Base-by-base conservation (phyloP, 441 rosid species). In the Syzygium malaccense region DNA sequence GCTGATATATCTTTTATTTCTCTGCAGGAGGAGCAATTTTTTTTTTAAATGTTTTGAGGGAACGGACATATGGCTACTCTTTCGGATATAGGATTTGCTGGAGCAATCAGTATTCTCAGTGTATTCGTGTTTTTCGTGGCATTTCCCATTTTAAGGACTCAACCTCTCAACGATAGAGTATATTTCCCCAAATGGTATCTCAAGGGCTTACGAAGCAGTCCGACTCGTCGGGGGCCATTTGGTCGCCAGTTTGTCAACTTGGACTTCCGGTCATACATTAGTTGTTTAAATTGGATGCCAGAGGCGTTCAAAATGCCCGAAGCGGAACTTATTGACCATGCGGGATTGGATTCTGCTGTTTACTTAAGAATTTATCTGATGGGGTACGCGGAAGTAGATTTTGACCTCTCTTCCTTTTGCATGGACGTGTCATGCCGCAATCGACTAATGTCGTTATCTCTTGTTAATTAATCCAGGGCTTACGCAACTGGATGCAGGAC, bases 281-380 rank as follows among this genome's bases (percentile, higher is more conserved):
- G 88, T 91, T 98, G 95, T 92, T 92, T 98, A 90, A 92, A 95
- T 91, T 98, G 99, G 99, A 95, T 98, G 97, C 99, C 98, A 14
- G 97, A 90, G 14, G 99, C 99, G 4, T 92, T 98, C 28, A 95
- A 92, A 91, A 98, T 98, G 99, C 98, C 99, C 0, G 99, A 98
- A 93, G 93, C 91, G 62, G 99, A 97, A 92, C 98, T 98, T 80
- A 94, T 97, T 86, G 58, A 55, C 0, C 58, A 55, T 55, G 58
- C 58, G 26, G 58, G 58, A 19, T 55, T 55, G 25, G 58, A 55
- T 55, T 55, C 58, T 55, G 26, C 26, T 19, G 26, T 55, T 20
- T 55, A 55, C 20, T 19, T 55, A 7, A 55, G 58, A 55, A 2
- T 55, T 23, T 55, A 55, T 55, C 11, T 7, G 2, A 6, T 19